Evolutionary conservation across 1,284 basidiomycete genomes (phyloP).

Genomic region (Microbotryomycetes sp.): DNA sequence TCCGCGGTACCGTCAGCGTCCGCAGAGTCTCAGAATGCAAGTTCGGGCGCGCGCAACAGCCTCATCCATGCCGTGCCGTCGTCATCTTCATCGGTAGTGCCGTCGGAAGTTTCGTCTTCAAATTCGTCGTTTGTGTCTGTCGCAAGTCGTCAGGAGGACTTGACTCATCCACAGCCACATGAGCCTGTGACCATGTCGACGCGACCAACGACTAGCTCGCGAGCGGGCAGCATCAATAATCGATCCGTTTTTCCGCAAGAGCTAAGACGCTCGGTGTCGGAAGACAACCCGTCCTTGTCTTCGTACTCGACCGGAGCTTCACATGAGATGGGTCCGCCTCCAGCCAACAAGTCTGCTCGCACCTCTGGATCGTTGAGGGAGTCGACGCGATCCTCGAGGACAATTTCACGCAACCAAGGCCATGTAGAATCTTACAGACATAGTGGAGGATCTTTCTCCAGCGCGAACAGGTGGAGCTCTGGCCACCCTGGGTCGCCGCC

Average conservation of each 20-base stretch:
- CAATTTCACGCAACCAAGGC: too few species aligned
- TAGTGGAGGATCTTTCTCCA: too few species aligned
- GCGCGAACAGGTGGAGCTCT: not conserved
- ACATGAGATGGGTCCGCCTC: too few species aligned
- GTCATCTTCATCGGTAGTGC: not conserved
- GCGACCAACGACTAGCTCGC: not conserved
- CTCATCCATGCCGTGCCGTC: not conserved
- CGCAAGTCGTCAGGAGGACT: not conserved
- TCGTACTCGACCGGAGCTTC: too few species aligned
- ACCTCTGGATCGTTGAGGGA: not conserved
- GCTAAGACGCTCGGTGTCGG: not conserved
- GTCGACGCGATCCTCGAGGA: not conserved
- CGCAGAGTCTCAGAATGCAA: not conserved
- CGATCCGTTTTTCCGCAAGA: too few species aligned
- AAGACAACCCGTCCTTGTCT: not conserved
- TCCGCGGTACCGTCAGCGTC: not conserved
- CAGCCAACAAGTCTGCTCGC: too few species aligned
- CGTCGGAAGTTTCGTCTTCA: not conserved
- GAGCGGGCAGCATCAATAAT: not conserved
- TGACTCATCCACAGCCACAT: not conserved
- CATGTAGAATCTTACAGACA: too few species aligned
- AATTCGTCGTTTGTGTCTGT: not conserved
- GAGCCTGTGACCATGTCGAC: not conserved
- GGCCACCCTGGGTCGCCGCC: conserved; percentile 7
- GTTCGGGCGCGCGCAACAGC: not conserved